These are phyloP conservation scores for Debaryomycetaceae sp. DNA, from an alignment of 1,139 yeast species.

Conservation along the genomic window DNA sequence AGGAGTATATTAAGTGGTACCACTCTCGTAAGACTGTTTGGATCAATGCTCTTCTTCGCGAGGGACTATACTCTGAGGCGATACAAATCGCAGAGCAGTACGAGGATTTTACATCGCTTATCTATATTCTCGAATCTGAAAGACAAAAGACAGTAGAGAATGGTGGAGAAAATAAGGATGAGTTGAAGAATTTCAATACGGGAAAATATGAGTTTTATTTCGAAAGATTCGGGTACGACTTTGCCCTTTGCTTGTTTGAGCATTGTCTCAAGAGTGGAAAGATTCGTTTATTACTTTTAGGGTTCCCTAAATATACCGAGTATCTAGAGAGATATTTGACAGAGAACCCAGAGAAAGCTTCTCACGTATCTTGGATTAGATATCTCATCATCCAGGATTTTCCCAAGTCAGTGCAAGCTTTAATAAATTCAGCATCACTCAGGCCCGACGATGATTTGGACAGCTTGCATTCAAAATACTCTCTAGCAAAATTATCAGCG, in stretches of 20 bases:
- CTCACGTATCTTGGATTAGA: conserved; percentile 71
- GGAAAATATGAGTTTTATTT: conserved; percentile 52
- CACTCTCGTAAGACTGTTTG: conserved; percentile 35
- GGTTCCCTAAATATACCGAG: conserved; percentile 52
- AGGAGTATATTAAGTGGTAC: conserved; percentile 36
- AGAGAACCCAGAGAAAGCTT: conserved; percentile 44
- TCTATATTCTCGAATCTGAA: conserved; percentile 58
- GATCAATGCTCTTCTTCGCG: conserved; percentile 51
- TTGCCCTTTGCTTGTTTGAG: conserved; percentile 65
- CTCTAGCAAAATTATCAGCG: conserved; percentile 64
- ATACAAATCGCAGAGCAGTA: conserved; percentile 64
- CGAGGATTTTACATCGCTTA: conserved; percentile 62
- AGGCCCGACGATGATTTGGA: conserved; percentile 40
- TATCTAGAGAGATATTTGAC: conserved; percentile 53
- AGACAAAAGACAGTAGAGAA: conserved; percentile 30
- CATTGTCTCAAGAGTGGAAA: conserved; percentile 55
- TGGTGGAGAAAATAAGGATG: conserved; percentile 14
- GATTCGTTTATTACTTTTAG: conserved; percentile 51
- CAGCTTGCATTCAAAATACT: conserved; percentile 56
- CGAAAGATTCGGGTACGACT: conserved; percentile 59
- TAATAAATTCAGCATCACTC: conserved; percentile 37
- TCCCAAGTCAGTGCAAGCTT: conserved; percentile 44
- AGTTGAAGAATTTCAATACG: conserved; percentile 10
- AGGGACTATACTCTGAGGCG: conserved; percentile 51
- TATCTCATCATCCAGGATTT: conserved; percentile 53